Conservation (phyloP, 2,329 filamentous ascomycete species). For the Fusarium penzigii region DNA sequence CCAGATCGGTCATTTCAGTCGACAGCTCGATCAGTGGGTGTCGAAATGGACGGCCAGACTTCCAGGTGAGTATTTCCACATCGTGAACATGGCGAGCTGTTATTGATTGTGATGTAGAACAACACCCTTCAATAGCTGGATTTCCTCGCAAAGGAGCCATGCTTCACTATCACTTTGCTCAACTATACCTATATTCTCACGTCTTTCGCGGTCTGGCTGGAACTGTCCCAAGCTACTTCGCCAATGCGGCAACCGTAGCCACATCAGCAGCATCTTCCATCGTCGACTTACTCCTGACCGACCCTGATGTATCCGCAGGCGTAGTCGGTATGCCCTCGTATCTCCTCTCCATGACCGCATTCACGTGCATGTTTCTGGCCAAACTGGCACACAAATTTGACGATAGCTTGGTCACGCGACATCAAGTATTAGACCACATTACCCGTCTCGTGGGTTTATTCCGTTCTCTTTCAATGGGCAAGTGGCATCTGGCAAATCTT, state of each 20-base stretch:
- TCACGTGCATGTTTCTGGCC: constrained; percentile 50
- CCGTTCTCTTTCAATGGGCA: constrained; percentile 41
- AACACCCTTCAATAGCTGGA: constrained; percentile 34
- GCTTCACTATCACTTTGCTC: constrained; percentile 41
- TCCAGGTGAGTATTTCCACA: constrained; percentile 31
- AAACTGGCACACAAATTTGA: constrained; percentile 45
- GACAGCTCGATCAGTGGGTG: constrained; percentile 41
- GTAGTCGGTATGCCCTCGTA: constrained; percentile 48
- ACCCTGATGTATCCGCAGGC: constrained; percentile 40
- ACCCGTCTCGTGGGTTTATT: constrained; percentile 41
- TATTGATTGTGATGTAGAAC: constrained; percentile 27
- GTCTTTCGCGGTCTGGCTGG: constrained; percentile 38
- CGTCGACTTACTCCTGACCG: constrained; percentile 42
- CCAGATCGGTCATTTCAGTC: constrained; percentile 40
- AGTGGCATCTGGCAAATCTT: constrained; percentile 46
- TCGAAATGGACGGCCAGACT: constrained; percentile 35
- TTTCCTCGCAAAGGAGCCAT: constrained; percentile 39
- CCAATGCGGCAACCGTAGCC: constrained; percentile 28
- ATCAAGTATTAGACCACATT: constrained; percentile 39
- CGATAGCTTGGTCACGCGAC: constrained; percentile 39
- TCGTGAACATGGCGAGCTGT: too few species aligned
- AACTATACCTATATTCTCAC: constrained; percentile 40
- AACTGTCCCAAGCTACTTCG: constrained; percentile 30
- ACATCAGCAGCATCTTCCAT: constrained; percentile 40
- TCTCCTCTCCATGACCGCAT: constrained; percentile 51